Evolutionary conservation across 1,139 yeast genomes (phyloP), one percentile per base, ranked within the genome.

Genomic region (Debaryomyces coudertii): DNA sequence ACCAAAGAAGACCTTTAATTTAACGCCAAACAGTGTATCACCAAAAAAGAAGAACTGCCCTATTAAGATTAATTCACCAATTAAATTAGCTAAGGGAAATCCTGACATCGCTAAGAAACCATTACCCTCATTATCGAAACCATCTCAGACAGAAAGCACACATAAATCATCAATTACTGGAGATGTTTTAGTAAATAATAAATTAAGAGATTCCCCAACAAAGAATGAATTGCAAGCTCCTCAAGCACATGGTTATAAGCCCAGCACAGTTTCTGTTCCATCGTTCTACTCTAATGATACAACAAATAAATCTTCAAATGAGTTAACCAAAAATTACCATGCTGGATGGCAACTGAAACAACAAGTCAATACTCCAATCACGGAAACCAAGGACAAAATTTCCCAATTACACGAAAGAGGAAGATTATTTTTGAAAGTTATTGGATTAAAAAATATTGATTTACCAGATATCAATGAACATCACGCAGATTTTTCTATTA

Each of bases 401-500:
- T 14, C 7, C 16, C 43, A 49, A 23, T 51, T 55, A n/a, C 43
- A 53, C n/a, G 96, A 89, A 62, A 69, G 80, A 47, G 97, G 97
- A 3, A 76, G 90, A 36, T 65, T 90, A 25, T 90, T 89, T 65
- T 72, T 90, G 39, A 74, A 85, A 46, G 75, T 90, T 20, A 71
- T 83, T 45, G 82, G 84, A 0, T 63, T 90, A 45, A 73, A 76
- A 49, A 80, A 79, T 40, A 62, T 90, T 34, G 68, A 69, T 7
- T 65, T 90, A 45, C 87, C 90, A 0, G 80, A 82, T 42, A 64
- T 83, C 45, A 65, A 66, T 16, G 60, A 63, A 4, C 83, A 83
- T 48, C 71, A 81, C 31, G 92, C 92, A 1, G 76, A 78, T 45
- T 84, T 88, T 65, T 80, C 83, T 39, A 60, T 90, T 37, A 83